phyloP scores from a whole-genome alignment of 257 asterid species.

The Plantago ovata region DNA sequence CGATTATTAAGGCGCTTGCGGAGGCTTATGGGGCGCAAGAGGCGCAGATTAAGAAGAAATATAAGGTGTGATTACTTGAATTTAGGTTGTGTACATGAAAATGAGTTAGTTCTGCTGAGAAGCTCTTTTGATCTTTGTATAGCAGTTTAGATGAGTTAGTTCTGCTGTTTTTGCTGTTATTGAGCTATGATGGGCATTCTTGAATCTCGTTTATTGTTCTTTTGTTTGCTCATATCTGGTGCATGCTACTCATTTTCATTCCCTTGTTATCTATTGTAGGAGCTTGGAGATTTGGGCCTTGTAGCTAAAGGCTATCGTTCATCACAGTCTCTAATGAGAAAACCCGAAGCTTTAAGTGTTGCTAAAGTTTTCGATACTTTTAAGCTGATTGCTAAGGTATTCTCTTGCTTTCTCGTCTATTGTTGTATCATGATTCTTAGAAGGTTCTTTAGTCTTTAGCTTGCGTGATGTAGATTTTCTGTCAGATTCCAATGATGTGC shows the following conservation, averaged over 20 bases:
- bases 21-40: slow-evolving; percentile 92
- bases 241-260: not conserved
- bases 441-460: slow-evolving; percentile 1
- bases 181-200: not conserved
- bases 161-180: not conserved
- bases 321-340: slow-evolving; percentile 80
- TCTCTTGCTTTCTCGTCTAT: not conserved
- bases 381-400: slow-evolving; percentile 81
- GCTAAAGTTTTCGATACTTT: slow-evolving; percentile 79
- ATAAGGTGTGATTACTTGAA: slow-evolving; percentile 53
- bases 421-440: slow-evolving; percentile 5
- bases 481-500: too few species aligned
- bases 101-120: too few species aligned
- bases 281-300: slow-evolving; percentile 92
- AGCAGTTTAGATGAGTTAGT: too few species aligned
- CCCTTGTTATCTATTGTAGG: slow-evolving; percentile 34
- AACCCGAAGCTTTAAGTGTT: slow-evolving; percentile 81
- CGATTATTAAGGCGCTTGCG: slow-evolving; percentile 81
- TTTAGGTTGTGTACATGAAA: slow-evolving; percentile 1
- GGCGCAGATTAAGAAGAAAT: slow-evolving; percentile 67
- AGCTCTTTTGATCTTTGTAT: too few species aligned
- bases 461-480: not conserved
- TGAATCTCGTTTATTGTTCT: not conserved
- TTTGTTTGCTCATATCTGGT: not conserved
- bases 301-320: slow-evolving; percentile 92